These are phyloP conservation scores for Polyporus tsugae DNA, from an alignment of 1,284 basidiomycete genomes.

Conservation along the genomic window DNA sequence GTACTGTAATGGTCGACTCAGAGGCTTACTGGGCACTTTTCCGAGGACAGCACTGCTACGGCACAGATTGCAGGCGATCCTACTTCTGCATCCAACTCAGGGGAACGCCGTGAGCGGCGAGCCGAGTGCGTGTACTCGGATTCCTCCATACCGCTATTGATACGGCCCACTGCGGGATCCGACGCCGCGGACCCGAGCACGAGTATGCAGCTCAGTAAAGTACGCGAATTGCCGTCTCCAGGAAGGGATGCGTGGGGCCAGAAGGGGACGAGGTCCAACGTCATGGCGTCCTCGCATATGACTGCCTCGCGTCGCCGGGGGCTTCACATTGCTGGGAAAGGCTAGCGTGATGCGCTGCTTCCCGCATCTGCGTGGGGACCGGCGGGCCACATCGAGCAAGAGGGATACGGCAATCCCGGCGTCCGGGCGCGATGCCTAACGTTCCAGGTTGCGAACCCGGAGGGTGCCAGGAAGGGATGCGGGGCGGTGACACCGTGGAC, in stretches of 20 bases:
- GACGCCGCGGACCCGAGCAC: slow-evolving; percentile 14
- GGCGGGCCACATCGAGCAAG: slow-evolving; percentile 17
- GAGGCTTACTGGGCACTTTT: neutral
- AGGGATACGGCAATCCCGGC: slow-evolving; percentile 4
- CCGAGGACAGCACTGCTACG: neutral
- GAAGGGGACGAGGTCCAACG: slow-evolving; percentile 10
- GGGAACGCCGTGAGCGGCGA: neutral
- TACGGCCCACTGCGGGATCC: slow-evolving; percentile 7
- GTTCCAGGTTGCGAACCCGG: slow-evolving; percentile 7
- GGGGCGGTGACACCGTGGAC: neutral
- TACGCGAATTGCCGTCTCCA: slow-evolving; percentile 1
- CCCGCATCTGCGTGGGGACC: slow-evolving; percentile 24
- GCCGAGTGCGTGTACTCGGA: slow-evolving; percentile 2
- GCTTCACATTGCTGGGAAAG: slow-evolving; percentile 15
- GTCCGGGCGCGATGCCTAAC: slow-evolving; percentile 13
- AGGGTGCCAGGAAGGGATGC: slow-evolving; percentile 1
- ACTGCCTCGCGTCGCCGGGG: slow-evolving; percentile 20
- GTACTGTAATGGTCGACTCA: neutral
- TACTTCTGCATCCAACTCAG: neutral
- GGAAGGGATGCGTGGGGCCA: neutral
- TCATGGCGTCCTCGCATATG: slow-evolving; percentile 22
- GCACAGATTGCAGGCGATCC: neutral
- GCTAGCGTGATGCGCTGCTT: slow-evolving; percentile 14
- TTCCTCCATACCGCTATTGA: neutral
- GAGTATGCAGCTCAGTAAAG: neutral